These are phyloP conservation scores for Barnettozyma botsteinii DNA, from an alignment of 805 yeast species.

Conservation along the genomic window DNA sequence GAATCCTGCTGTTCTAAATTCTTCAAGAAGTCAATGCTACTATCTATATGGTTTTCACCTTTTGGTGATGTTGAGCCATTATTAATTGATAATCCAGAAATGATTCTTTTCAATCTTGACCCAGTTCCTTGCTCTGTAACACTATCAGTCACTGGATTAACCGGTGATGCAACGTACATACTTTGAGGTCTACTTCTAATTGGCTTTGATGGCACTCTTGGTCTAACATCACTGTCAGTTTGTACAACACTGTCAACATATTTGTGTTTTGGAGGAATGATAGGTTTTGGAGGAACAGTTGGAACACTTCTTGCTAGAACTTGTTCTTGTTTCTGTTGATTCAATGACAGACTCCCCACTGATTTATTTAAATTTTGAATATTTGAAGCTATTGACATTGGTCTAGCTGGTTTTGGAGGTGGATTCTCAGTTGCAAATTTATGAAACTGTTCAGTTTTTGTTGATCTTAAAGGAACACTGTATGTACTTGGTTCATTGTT, in stretches of 20 bases:
- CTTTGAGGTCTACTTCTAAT: slow-evolving; percentile 28
- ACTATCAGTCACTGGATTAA: slow-evolving; percentile 7
- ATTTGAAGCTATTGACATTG: slow-evolving; percentile 9
- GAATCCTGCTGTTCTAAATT: slow-evolving; percentile 32
- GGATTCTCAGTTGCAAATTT: slow-evolving; percentile 6
- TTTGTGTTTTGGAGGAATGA: slow-evolving; percentile 18
- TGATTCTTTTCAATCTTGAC: slow-evolving; percentile 23
- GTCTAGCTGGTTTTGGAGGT: slow-evolving; percentile 21
- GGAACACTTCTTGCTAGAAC: not conserved
- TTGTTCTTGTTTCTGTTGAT: no score
- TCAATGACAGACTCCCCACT: slow-evolving; percentile 18
- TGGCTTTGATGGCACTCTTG: slow-evolving; percentile 2
- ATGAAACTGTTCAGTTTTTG: slow-evolving; percentile 11
- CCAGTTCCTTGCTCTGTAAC: slow-evolving; percentile 9
- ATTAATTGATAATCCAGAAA: slow-evolving; percentile 22
- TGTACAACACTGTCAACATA: slow-evolving; percentile 26
- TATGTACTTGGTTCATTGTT: not conserved
- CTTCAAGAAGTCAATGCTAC: slow-evolving; percentile 35
- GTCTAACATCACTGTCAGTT: slow-evolving; percentile 14
- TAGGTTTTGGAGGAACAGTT: slow-evolving; percentile 8
- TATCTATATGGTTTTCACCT: slow-evolving; percentile 24
- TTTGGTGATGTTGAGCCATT: slow-evolving; percentile 18
- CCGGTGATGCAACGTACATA: slow-evolving; percentile 27
- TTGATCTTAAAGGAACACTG: not conserved
- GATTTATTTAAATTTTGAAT: slow-evolving; percentile 18